These are phyloP conservation scores for Citrullus amarus DNA, from an alignment of 306 rosid species.

Conservation along the genomic window DNA sequence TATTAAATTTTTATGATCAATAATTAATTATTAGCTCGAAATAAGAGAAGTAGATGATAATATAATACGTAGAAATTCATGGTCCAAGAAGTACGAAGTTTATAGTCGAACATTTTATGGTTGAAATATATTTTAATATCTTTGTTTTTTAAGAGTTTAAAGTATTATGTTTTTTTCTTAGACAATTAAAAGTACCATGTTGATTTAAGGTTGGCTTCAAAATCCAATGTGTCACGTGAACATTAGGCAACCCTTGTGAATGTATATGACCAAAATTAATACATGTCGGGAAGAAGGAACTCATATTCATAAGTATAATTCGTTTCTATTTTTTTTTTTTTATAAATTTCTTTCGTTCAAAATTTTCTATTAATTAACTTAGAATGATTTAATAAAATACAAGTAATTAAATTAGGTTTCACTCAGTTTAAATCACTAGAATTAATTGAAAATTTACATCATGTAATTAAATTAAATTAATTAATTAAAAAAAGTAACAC, in stretches of 20 bases:
- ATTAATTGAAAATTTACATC: too few relatives aligned
- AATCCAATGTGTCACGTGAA: conserved; percentile 1
- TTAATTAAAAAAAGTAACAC: too few relatives aligned
- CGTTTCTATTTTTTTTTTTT: background rate
- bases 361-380: too few relatives aligned
- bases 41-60: background rate
- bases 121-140: too few relatives aligned
- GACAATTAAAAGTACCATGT: background rate
- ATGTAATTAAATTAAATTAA: too few relatives aligned
- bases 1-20: too few relatives aligned
- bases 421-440: too few relatives aligned
- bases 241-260: background rate
- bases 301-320: background rate
- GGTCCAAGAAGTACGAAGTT: background rate
- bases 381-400: too few relatives aligned
- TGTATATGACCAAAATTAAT: background rate
- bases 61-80: background rate
- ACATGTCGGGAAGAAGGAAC: background rate
- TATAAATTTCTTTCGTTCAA: too few relatives aligned
- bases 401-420: too few relatives aligned
- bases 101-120: background rate
- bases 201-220: conserved; percentile 9
- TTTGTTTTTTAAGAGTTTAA: background rate
- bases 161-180: background rate
- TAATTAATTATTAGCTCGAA: too few relatives aligned